phyloP scores from a whole-genome alignment of 257 asterid genomes.

The Jaltomata sinuosa region DNA sequence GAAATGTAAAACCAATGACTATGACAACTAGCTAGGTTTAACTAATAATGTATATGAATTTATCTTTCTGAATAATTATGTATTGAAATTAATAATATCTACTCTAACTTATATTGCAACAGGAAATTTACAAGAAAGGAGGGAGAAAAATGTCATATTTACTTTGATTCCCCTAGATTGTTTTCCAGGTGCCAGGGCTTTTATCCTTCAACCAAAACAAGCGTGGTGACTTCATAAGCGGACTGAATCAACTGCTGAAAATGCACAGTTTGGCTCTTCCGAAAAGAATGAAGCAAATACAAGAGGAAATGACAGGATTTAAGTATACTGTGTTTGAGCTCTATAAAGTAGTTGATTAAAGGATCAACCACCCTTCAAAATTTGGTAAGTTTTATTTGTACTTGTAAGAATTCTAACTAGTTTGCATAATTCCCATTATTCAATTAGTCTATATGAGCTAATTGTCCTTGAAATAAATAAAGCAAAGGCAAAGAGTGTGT shows the following conservation, averaged over 20 bases:
- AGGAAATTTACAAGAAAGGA: constrained; percentile 18
- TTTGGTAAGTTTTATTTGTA: constrained; percentile 11
- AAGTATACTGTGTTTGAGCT: constrained; percentile 12
- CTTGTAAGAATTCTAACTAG: not conserved
- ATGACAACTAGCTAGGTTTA: too few relatives aligned
- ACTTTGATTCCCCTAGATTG: constrained; percentile 8
- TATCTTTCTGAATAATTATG: not conserved
- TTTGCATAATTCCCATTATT: not conserved
- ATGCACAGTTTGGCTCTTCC: constrained; percentile 5
- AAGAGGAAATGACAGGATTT: constrained; percentile 13
- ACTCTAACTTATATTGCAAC: not conserved
- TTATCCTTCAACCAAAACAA: not conserved
- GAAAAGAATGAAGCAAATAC: constrained; percentile 1
- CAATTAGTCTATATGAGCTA: not conserved
- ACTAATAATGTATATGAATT: too few relatives aligned
- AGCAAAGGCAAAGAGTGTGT: too few relatives aligned
- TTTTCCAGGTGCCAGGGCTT: constrained; percentile 8
- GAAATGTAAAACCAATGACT: too few relatives aligned
- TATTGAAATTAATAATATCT: not conserved
- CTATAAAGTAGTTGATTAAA: not conserved
- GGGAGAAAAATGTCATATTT: constrained; percentile 20
- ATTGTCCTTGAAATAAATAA: too few relatives aligned
- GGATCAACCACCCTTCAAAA: constrained; percentile 10
- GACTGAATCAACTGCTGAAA: not conserved
- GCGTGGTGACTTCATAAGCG: not conserved